Percentiles rank a stretch among this genome's conserved stretches.
Evolutionary conservation across 257 asterid genomes (phyloP).

Genomic region (Primulina eburnea): DNA sequence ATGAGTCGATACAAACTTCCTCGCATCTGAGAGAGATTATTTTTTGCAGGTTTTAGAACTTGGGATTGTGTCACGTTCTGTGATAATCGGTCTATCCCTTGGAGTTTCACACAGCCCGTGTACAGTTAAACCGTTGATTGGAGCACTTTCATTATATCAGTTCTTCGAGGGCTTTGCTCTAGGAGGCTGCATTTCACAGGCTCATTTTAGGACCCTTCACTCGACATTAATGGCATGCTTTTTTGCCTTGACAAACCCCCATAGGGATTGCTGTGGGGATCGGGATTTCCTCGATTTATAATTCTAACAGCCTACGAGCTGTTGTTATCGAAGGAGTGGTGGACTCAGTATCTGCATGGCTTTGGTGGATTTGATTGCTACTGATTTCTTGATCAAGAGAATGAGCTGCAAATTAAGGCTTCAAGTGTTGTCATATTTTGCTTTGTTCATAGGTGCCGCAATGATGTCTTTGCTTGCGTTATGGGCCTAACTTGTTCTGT

Average conservation of each 20-base stretch:
- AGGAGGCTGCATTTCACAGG: conserved; percentile 95
- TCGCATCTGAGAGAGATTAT: background rate
- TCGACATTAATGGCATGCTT: conserved; percentile 77
- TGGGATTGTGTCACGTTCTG: conserved; percentile 91
- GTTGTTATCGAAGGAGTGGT: conserved; percentile 67
- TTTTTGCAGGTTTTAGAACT: conserved; percentile 72
- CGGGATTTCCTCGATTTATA: conserved; percentile 61
- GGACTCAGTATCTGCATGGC: conserved; percentile 58
- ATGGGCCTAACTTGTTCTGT: conserved; percentile 49
- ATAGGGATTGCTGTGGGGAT: conserved; percentile 71
- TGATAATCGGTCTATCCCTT: conserved; percentile 83
- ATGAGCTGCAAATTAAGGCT: conserved; percentile 91
- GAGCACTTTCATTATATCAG: conserved; percentile 84
- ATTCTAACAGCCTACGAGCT: conserved; percentile 77
- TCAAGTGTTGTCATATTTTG: conserved; percentile 63
- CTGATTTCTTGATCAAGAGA: conserved; percentile 90
- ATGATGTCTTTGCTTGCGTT: conserved; percentile 80
- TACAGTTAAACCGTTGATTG: conserved; percentile 78
- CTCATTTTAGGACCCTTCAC: conserved; percentile 52
- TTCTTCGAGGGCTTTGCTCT: conserved; percentile 93
- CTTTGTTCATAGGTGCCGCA: conserved; percentile 78
- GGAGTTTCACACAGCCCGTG: conserved; percentile 93
- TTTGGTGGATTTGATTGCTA: conserved; percentile 76
- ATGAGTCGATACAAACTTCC: background rate
- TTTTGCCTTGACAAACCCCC: conserved; percentile 87